These are phyloP conservation scores for Penicillium sclerotigenum DNA, from an alignment of 2,329 filamentous ascomycete genomes.

Conservation along the genomic window DNA sequence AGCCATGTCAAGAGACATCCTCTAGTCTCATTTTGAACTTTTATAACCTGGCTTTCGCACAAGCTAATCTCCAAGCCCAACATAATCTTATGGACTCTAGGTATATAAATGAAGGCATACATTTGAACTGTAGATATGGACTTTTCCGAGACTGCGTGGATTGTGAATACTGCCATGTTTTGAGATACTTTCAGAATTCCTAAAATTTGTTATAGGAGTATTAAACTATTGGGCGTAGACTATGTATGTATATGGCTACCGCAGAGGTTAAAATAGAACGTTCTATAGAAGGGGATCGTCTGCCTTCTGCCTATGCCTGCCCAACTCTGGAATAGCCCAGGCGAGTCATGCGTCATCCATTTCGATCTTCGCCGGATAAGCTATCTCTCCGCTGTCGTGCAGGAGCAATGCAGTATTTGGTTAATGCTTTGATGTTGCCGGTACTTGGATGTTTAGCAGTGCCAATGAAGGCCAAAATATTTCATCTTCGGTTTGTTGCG, in stretches of 20 bases:
- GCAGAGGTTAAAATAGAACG: background rate
- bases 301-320: no score
- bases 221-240: background rate
- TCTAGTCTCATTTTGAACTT: background rate
- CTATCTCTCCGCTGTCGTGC: no score
- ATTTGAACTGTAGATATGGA: background rate
- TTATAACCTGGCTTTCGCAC: background rate
- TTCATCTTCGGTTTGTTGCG: background rate
- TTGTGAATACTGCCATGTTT: background rate
- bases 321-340: background rate
- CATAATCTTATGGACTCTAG: background rate
- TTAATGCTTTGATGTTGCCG: background rate
- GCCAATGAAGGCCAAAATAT: background rate
- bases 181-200: no score
- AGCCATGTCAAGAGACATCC: background rate
- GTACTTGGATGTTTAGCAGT: no score
- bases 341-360: background rate
- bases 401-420: background rate
- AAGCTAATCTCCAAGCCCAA: background rate
- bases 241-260: background rate
- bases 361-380: background rate
- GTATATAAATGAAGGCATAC: background rate
- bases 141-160: background rate
- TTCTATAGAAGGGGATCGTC: background rate
- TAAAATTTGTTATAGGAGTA: background rate